These are phyloP conservation scores for Talaromyces piceae DNA, from an alignment of 2,329 filamentous ascomycete genomes.

Conservation along the genomic window DNA sequence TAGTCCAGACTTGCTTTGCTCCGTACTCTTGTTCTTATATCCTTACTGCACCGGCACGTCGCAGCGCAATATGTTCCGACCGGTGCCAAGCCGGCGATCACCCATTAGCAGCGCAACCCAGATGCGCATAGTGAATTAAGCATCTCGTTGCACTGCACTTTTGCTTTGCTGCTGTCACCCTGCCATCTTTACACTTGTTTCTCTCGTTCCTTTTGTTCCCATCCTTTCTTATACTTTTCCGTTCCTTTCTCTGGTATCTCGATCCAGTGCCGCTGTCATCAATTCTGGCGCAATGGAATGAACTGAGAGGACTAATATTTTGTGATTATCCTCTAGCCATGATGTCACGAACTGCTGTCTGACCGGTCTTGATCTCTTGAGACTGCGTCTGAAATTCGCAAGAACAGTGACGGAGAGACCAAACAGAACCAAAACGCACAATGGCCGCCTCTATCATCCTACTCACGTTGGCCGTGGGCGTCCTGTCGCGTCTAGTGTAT, in stretches of 20 bases:
- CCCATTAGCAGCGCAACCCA: background rate
- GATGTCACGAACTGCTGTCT: background rate
- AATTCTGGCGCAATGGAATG: no score
- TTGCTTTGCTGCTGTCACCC: no score
- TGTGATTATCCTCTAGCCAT: background rate
- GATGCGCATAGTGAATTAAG: background rate
- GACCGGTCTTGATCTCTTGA: background rate
- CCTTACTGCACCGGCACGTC: background rate
- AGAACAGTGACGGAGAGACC: background rate
- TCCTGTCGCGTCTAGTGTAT: slow-evolving; percentile 10
- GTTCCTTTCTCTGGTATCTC: background rate
- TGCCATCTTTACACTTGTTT: background rate
- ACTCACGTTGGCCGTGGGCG: background rate
- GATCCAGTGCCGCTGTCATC: no score
- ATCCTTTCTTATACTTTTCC: background rate
- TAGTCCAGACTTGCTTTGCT: background rate
- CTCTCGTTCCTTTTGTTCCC: background rate
- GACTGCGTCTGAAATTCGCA: background rate
- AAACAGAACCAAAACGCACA: background rate
- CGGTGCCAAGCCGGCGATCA: background rate
- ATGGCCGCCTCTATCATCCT: background rate
- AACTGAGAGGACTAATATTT: no score
- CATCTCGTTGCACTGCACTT: no score
- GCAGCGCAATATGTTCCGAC: background rate
- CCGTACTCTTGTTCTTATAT: background rate